phyloP scores from a whole-genome alignment of 768 basidiomycete genomes.

The Russula brevipes region DNA sequence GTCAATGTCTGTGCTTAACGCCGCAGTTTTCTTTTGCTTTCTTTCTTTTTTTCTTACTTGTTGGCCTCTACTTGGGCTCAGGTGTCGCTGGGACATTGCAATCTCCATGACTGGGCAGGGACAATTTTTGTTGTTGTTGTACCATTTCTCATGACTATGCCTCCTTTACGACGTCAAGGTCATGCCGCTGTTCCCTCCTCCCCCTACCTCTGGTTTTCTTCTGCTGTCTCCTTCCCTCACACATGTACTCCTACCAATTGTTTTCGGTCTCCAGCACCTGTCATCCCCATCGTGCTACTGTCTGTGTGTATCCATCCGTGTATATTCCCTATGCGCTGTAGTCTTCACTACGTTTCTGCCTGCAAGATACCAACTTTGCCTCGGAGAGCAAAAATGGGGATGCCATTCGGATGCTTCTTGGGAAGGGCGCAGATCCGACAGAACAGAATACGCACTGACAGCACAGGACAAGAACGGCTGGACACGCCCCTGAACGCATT shows the following conservation, averaged over 20 bases:
- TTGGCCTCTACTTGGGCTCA: constrained; percentile 19
- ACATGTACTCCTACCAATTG: constrained; percentile 25
- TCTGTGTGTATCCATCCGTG: constrained; percentile 21
- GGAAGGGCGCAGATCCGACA: too few species aligned
- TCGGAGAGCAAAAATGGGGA: too few species aligned
- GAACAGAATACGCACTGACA: too few species aligned
- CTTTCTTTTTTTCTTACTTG: neutral
- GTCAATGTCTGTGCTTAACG: neutral
- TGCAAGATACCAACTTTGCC: neutral
- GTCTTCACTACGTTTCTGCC: constrained; percentile 1
- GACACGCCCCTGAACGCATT: too few species aligned
- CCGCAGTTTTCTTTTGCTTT: neutral
- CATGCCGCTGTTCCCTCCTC: neutral
- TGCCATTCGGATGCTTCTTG: too few species aligned
- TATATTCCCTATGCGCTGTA: constrained; percentile 26
- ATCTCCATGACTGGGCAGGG: constrained; percentile 12
- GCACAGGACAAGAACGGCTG: too few species aligned
- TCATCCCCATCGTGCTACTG: constrained; percentile 7
- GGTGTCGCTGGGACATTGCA: constrained; percentile 19
- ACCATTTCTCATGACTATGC: constrained; percentile 12
- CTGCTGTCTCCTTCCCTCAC: neutral
- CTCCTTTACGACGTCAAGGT: constrained; percentile 4
- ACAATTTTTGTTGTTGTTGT: constrained; percentile 9
- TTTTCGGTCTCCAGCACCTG: constrained; percentile 2
- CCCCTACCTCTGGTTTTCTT: neutral